Conservation (phyloP, 164 flowering plant genomes). For the Annona squamosa region DNA sequence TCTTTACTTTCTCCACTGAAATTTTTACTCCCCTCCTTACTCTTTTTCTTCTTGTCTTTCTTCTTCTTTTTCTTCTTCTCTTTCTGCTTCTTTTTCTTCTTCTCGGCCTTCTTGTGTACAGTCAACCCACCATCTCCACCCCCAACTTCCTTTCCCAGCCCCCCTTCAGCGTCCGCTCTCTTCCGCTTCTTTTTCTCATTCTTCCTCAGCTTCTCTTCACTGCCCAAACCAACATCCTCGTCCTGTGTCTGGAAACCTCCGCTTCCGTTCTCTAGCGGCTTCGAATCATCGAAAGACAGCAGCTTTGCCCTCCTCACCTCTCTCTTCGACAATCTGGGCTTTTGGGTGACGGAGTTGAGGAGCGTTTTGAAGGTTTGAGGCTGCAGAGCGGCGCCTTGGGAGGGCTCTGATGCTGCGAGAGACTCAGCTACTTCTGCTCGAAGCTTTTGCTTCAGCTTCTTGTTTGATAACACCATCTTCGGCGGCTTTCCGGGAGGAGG, state of each 20-base stretch:
- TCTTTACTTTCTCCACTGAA: constrained; percentile 15
- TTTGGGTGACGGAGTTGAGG: constrained; percentile 32
- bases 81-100: constrained; percentile 18
- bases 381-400: constrained; percentile 16
- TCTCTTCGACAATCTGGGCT: constrained; percentile 58
- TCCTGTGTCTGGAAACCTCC: constrained; percentile 10
- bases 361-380: constrained; percentile 35
- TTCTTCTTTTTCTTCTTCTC: constrained; percentile 20
- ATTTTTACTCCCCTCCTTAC: constrained; percentile 19
- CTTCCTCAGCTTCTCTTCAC: constrained; percentile 10
- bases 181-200: constrained; percentile 11
- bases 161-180: background rate
- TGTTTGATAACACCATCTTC: constrained; percentile 75
- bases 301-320: constrained; percentile 43
- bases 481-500: background rate
- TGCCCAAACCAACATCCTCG: background rate
- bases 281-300: constrained; percentile 13
- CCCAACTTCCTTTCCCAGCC: constrained; percentile 9
- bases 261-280: constrained; percentile 5
- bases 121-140: constrained; percentile 15
- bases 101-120: constrained; percentile 18
- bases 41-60: constrained; percentile 19
- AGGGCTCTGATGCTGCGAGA: constrained; percentile 20
- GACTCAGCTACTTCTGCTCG: constrained; percentile 38
- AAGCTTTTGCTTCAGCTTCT: constrained; percentile 74